Evolutionary conservation across 2,329 filamentous ascomycete species (phyloP).

Genomic region (Cordyceps militaris): DNA sequence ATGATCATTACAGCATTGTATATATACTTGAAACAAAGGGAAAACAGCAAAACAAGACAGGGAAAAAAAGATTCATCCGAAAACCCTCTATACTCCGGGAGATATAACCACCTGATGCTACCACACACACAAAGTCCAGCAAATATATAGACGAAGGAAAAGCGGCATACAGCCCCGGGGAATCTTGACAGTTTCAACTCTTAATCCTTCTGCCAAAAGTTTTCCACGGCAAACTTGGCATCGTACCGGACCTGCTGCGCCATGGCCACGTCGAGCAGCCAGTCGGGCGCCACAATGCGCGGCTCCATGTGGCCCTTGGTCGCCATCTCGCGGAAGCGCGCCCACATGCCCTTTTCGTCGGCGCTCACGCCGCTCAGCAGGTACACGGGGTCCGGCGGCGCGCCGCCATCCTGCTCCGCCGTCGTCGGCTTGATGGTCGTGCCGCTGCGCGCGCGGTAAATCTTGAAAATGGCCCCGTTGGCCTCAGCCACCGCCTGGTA

Average conservation of each 20-base stretch:
- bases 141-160: neutral
- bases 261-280: conserved; percentile 87
- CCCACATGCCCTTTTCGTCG: conserved; percentile 70
- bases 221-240: conserved; percentile 50
- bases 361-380: conserved; percentile 63
- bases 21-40: conserved; percentile 1
- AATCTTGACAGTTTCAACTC: no score
- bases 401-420: conserved; percentile 55
- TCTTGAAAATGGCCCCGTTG: conserved; percentile 77
- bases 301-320: conserved; percentile 70
- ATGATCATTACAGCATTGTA: conserved; percentile 2
- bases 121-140: neutral
- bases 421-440: conserved; percentile 59
- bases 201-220: conserved; percentile 30
- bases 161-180: neutral
- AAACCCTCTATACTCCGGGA: neutral
- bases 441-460: conserved; percentile 68
- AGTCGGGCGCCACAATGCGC: conserved; percentile 76
- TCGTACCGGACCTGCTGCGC: conserved; percentile 69
- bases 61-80: neutral
- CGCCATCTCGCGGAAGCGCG: conserved; percentile 73
- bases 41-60: neutral
- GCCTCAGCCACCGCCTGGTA: conserved; percentile 80
- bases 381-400: conserved; percentile 67
- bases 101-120: neutral